These are phyloP conservation scores for Colletotrichum simmondsii DNA, from an alignment of 2,329 filamentous ascomycete genomes.

Conservation along the genomic window DNA sequence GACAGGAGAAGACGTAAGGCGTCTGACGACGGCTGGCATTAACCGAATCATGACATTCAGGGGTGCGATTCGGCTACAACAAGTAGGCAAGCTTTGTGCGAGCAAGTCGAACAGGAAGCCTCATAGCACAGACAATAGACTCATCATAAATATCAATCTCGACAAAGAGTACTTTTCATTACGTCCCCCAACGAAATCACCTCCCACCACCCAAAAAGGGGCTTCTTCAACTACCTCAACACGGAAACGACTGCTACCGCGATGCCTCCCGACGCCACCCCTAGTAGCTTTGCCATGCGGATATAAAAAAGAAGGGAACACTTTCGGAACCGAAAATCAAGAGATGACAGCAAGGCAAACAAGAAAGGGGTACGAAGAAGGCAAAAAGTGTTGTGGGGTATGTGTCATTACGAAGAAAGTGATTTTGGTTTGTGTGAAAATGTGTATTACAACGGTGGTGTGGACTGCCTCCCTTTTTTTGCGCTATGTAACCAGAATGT, in stretches of 20 bases:
- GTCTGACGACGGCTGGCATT: no score
- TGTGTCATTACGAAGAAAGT: conserved; percentile 22
- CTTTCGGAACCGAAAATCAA: not conserved
- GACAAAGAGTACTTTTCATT: not conserved
- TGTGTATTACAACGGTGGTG: conserved; percentile 8
- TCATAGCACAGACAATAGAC: no score
- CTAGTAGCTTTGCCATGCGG: conserved; percentile 27
- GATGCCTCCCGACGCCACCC: conserved; percentile 28
- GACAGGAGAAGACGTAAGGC: no score
- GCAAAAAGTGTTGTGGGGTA: conserved; percentile 8
- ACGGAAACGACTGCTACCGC: conserved; percentile 22
- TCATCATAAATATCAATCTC: not conserved
- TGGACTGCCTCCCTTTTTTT: not conserved
- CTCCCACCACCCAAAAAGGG: not conserved
- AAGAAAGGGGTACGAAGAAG: not conserved
- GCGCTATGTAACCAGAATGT: conserved; percentile 59
- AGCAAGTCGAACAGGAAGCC: no score
- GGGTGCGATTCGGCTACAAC: no score
- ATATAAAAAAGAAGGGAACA: not conserved
- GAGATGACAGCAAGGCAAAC: not conserved
- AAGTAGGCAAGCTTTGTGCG: no score
- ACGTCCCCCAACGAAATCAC: not conserved
- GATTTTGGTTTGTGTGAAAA: not conserved
- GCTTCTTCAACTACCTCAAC: not conserved
- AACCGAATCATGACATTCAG: no score